Evolutionary conservation across 768 basidiomycete genomes (phyloP).

Genomic region (Suillus brevipes): DNA sequence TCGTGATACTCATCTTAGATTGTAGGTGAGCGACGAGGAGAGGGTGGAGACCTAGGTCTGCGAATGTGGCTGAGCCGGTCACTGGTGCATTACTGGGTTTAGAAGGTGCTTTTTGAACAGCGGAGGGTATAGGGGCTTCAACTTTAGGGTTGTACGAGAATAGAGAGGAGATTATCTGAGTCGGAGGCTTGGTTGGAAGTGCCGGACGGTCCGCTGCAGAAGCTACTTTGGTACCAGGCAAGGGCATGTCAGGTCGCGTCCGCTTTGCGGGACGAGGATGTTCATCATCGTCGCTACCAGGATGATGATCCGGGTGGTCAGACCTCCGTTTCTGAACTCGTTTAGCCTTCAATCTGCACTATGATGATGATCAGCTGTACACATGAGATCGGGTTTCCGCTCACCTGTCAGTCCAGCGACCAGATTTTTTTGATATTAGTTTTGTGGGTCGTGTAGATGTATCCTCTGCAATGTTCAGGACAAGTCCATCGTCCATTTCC

Average conservation of each 20-base stretch:
- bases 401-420: constrained; percentile 79
- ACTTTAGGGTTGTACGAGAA: constrained; percentile 83
- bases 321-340: constrained; percentile 60
- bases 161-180: constrained; percentile 83
- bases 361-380: constrained; percentile 2
- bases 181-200: constrained; percentile 32
- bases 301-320: constrained; percentile 14
- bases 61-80: constrained; percentile 71
- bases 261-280: constrained; percentile 48
- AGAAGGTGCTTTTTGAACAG: constrained; percentile 27
- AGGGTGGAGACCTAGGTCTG: constrained; percentile 80
- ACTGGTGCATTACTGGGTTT: constrained; percentile 85
- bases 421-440: constrained; percentile 48
- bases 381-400: constrained; percentile 19
- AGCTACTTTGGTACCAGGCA: constrained; percentile 14
- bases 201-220: constrained; percentile 17
- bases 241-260: constrained; percentile 32
- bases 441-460: constrained; percentile 30
- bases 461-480: constrained; percentile 67
- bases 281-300: constrained; percentile 24
- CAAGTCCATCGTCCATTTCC: constrained; percentile 69
- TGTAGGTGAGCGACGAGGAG: constrained; percentile 76
- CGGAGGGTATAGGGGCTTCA: constrained; percentile 38
- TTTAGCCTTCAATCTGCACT: constrained; percentile 69
- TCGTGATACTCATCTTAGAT: constrained; percentile 76